Conservation (phyloP, 148 eudicot species). For the Camellia sinensis region DNA sequence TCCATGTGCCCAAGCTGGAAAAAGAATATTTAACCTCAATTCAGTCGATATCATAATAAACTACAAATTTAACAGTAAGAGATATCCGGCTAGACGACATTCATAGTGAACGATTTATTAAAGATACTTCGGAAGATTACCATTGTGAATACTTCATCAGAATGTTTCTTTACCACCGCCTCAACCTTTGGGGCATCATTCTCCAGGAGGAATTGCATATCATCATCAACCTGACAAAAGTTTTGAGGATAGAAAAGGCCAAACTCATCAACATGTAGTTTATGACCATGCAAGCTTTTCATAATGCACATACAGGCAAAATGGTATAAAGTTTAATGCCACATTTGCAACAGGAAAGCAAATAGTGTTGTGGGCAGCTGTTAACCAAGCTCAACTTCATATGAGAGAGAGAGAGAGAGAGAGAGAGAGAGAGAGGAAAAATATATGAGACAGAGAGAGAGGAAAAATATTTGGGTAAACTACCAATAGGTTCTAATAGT, state of each 20-base stretch:
- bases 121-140: constrained; percentile 31
- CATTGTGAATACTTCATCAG: constrained; percentile 47
- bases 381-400: neutral
- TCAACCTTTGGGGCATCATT: constrained; percentile 44
- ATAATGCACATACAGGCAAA: constrained; percentile 11
- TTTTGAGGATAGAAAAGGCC: neutral
- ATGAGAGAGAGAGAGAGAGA: neutral
- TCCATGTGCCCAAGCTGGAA: constrained; percentile 74
- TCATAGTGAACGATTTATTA: neutral
- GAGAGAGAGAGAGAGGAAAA: neutral
- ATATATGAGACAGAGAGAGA: too few relatives aligned
- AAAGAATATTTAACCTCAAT: constrained; percentile 9
- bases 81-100: neutral
- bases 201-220: constrained; percentile 50
- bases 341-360: neutral
- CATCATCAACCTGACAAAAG: constrained; percentile 39
- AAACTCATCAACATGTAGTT: neutral
- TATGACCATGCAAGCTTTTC: neutral
- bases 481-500: too few relatives aligned
- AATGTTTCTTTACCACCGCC: constrained; percentile 43
- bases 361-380: neutral
- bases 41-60: neutral
- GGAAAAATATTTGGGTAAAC: too few relatives aligned
- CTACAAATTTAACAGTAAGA: neutral
- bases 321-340: neutral